Percentiles rank a stretch among this genome's conserved stretches.
These are phyloP conservation scores for Coemansia aciculifera DNA, from an alignment of 192 early-diverging fungal genomes.

Conservation along the genomic window DNA sequence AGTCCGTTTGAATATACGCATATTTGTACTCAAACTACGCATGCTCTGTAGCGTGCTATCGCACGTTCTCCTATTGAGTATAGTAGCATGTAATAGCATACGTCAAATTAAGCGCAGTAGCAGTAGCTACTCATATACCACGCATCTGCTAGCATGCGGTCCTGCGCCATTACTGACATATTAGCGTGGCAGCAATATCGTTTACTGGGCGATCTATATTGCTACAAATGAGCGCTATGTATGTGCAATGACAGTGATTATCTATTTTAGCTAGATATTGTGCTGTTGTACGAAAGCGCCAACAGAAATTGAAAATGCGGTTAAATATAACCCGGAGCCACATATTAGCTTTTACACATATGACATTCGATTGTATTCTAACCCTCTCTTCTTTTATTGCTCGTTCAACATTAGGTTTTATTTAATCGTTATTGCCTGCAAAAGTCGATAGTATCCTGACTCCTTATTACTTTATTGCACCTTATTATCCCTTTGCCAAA, in stretches of 20 bases:
- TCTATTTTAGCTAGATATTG: background rate
- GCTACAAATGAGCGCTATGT: constrained; percentile 8
- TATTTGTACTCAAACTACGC: background rate
- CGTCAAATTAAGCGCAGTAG: background rate
- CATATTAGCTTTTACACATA: background rate
- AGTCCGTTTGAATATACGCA: background rate
- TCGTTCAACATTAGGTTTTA: background rate
- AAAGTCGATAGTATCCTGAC: background rate
- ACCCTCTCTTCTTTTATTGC: constrained; percentile 3
- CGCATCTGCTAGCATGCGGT: constrained; percentile 4
- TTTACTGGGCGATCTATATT: background rate
- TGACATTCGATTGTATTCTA: background rate
- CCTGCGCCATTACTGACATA: constrained; percentile 5
- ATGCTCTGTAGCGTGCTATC: too few relatives aligned
- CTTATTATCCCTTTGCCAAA: background rate
- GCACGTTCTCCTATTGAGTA: background rate
- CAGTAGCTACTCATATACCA: constrained; percentile 9
- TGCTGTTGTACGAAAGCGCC: background rate
- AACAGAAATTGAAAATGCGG: background rate
- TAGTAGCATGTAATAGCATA: background rate
- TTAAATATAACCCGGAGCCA: constrained; percentile 5
- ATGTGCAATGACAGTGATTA: constrained; percentile 3
- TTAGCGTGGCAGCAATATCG: constrained; percentile 4
- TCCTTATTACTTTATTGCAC: background rate
- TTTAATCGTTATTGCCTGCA: background rate